phyloP scores from a whole-genome alignment of 495 filamentous ascomycete genomes.

The Penicillium mononematosum region DNA sequence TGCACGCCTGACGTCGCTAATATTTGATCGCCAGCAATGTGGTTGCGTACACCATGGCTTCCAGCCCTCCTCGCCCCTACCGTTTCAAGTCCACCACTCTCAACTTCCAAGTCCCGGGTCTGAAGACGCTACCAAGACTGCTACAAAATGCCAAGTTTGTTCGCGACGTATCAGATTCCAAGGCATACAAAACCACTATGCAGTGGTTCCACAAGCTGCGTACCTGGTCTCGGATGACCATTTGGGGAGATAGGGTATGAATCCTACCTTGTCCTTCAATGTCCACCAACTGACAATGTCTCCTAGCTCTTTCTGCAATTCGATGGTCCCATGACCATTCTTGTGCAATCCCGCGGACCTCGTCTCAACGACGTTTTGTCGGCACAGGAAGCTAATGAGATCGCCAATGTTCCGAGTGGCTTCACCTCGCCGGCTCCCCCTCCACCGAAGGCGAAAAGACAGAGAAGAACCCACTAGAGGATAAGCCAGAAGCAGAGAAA shows the following conservation, averaged over 20 bases:
- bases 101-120: slow-evolving; percentile 73
- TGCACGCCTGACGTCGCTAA: slow-evolving; percentile 17
- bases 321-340: slow-evolving; percentile 75
- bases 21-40: slow-evolving; percentile 60
- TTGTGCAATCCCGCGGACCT: slow-evolving; percentile 80
- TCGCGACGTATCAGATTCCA: slow-evolving; percentile 61
- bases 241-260: slow-evolving; percentile 87
- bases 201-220: slow-evolving; percentile 61
- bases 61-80: slow-evolving; percentile 73
- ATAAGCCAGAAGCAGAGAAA: slow-evolving; percentile 7
- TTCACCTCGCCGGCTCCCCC: slow-evolving; percentile 55
- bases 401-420: slow-evolving; percentile 63
- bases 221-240: slow-evolving; percentile 70
- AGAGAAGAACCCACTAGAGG: not conserved
- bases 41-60: slow-evolving; percentile 78
- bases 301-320: slow-evolving; percentile 81
- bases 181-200: slow-evolving; percentile 66
- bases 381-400: slow-evolving; percentile 75
- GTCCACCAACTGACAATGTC: slow-evolving; percentile 7
- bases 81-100: slow-evolving; percentile 76
- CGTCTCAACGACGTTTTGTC: slow-evolving; percentile 74
- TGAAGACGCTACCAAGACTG: slow-evolving; percentile 50
- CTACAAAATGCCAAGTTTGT: slow-evolving; percentile 69
- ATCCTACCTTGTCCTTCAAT: not conserved
- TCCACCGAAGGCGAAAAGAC: slow-evolving; percentile 6